Evolutionary conservation across 1,139 yeast species (phyloP).

Genomic region (Pichia sp.): DNA sequence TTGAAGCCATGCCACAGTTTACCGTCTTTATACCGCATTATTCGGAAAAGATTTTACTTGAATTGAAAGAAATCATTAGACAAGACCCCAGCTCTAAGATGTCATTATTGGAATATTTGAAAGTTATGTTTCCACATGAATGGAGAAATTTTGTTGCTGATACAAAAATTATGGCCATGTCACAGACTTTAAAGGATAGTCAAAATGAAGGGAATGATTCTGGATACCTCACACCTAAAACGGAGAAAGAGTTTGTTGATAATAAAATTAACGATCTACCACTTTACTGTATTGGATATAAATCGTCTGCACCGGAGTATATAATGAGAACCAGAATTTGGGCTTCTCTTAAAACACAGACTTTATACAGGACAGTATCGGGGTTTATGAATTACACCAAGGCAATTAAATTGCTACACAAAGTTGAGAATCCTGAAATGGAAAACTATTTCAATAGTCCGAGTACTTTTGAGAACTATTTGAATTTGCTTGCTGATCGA

Average conservation of each 20-base stretch:
- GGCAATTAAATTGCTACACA: slow-evolving; percentile 62
- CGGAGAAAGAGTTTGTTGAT: slow-evolving; percentile 31
- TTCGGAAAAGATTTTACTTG: slow-evolving; percentile 65
- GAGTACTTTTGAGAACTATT: slow-evolving; percentile 25
- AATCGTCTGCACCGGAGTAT: slow-evolving; percentile 98
- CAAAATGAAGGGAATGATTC: slow-evolving; percentile 1
- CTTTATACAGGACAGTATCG: slow-evolving; percentile 95
- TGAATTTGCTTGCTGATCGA: slow-evolving; percentile 46
- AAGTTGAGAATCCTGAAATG: slow-evolving; percentile 56
- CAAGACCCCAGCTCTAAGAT: slow-evolving; percentile 58
- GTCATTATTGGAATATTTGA: slow-evolving; percentile 69
- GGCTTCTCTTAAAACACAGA: slow-evolving; percentile 98
- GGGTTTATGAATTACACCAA: slow-evolving; percentile 99
- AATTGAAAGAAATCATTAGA: slow-evolving; percentile 62
- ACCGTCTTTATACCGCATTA: slow-evolving; percentile 84
- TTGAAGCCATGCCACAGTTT: slow-evolving; percentile 71
- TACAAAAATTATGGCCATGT: slow-evolving; percentile 27
- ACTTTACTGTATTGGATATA: slow-evolving; percentile 82
- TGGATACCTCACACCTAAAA: slow-evolving; percentile 4
- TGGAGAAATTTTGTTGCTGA: slow-evolving; percentile 69
- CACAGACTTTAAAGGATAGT: slow-evolving; percentile 7
- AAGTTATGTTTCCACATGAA: slow-evolving; percentile 62
- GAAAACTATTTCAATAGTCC: slow-evolving; percentile 36
- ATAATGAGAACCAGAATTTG: slow-evolving; percentile 97
- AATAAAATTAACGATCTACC: slow-evolving; percentile 57